Evolutionary conservation across 2,329 filamentous ascomycete genomes (phyloP).

Genomic region (Colletotrichum tanaceti): DNA sequence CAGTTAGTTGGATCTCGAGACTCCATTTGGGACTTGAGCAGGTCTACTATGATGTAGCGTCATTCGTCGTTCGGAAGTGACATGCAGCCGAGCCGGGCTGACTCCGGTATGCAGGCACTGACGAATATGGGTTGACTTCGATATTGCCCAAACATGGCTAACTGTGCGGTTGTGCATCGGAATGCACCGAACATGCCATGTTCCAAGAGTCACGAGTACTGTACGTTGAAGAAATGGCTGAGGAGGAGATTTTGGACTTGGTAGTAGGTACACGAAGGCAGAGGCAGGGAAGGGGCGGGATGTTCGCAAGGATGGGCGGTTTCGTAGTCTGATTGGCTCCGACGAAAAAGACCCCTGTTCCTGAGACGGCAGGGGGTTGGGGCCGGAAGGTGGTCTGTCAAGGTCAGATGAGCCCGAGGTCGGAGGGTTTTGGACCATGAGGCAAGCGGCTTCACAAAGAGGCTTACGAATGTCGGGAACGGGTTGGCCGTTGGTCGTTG

Average conservation of each 20-base stretch:
- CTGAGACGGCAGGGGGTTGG: constrained; percentile 30
- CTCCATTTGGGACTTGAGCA: neutral
- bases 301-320: constrained; percentile 34
- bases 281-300: constrained; percentile 35
- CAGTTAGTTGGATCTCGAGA: neutral
- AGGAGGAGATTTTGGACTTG: constrained; percentile 32
- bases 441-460: constrained; percentile 17
- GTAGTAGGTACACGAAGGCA: constrained; percentile 37
- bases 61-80: constrained; percentile 18
- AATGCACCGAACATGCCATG: constrained; percentile 13
- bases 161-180: neutral
- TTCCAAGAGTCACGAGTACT: constrained; percentile 1
- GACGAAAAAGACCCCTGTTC: constrained; percentile 23
- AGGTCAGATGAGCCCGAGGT: constrained; percentile 38
- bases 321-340: constrained; percentile 24
- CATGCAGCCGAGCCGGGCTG: constrained; percentile 15
- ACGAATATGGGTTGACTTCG: neutral
- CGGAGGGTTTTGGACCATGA: constrained; percentile 26
- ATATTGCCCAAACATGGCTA: neutral
- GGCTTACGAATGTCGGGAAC: neutral
- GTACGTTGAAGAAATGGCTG: constrained; percentile 22
- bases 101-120: constrained; percentile 7
- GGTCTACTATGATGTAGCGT: constrained; percentile 14
- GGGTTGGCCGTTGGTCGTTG: constrained; percentile 2
- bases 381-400: constrained; percentile 34